Percentiles rank a stretch among this genome's conserved stretches.
These are phyloP conservation scores for Quercus ilex DNA, from an alignment of 306 rosid genomes.

Conservation along the genomic window DNA sequence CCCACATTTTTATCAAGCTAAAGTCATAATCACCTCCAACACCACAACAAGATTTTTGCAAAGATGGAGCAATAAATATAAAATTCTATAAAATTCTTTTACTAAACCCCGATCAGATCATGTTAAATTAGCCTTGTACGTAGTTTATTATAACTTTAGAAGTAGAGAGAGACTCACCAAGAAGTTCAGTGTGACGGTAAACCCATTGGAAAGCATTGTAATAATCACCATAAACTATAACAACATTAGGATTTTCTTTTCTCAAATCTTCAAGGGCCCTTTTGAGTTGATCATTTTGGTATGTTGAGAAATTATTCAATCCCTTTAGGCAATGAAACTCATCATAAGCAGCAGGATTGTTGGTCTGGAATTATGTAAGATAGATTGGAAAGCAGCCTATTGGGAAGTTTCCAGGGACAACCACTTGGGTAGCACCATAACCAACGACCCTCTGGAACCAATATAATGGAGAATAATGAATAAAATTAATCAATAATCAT, in stretches of 20 bases:
- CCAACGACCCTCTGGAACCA: constrained; percentile 1
- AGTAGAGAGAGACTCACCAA: background rate
- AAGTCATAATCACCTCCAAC: constrained; percentile 13
- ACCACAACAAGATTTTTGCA: constrained; percentile 25
- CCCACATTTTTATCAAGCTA: background rate
- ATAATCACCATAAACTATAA: constrained; percentile 19
- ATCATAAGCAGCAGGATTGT: constrained; percentile 1
- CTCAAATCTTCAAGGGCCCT: constrained; percentile 3
- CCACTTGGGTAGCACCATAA: constrained; percentile 5
- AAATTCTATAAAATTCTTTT: background rate
- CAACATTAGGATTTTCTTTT: background rate
- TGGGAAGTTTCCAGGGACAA: constrained; percentile 20
- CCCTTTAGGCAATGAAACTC: background rate
- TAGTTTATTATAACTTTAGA: background rate
- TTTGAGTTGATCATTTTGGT: constrained; percentile 16
- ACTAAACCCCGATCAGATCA: background rate
- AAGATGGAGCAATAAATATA: background rate
- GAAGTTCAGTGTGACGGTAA: background rate
- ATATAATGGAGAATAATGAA: background rate
- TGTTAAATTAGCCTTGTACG: background rate
- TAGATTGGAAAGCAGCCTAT: constrained; percentile 14
- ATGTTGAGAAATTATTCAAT: background rate
- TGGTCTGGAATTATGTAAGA: constrained; percentile 1
- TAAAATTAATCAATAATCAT: background rate
- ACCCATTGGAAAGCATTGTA: constrained; percentile 15